phyloP scores from a whole-genome alignment of 1,139 yeast species.

The Suhomyces guaymorum region DNA sequence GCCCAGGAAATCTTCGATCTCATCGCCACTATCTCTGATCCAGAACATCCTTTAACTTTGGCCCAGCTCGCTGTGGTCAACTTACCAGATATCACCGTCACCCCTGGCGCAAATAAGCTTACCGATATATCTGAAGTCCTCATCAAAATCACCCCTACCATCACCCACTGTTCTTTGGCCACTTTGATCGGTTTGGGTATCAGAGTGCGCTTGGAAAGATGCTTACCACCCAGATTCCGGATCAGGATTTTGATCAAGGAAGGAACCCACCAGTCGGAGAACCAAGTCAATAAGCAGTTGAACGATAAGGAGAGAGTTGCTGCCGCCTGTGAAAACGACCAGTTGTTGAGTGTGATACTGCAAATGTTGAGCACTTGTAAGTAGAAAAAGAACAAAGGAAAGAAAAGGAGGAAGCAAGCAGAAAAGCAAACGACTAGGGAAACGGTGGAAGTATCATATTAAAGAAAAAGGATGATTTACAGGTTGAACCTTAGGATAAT shows the following conservation, averaged over 20 bases:
- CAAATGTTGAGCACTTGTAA: slow-evolving; percentile 87
- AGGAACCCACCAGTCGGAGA: slow-evolving; percentile 94
- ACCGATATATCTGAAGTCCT: slow-evolving; percentile 69
- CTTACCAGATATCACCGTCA: slow-evolving; percentile 72
- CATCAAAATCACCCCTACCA: slow-evolving; percentile 92
- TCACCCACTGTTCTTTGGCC: slow-evolving; percentile 95
- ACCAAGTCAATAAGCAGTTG: slow-evolving; percentile 92
- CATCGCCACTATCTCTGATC: slow-evolving; percentile 89
- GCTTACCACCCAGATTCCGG: slow-evolving; percentile 83
- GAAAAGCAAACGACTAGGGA: background rate
- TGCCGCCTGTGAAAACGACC: slow-evolving; percentile 98
- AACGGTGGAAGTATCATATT: no score
- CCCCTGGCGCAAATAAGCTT: slow-evolving; percentile 49
- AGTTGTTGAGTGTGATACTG: slow-evolving; percentile 80
- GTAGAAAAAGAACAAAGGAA: slow-evolving; percentile 15
- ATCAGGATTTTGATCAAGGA: slow-evolving; percentile 78
- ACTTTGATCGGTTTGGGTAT: slow-evolving; percentile 95
- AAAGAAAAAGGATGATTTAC: no score
- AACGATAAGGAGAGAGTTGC: slow-evolving; percentile 98
- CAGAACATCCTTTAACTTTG: slow-evolving; percentile 93
- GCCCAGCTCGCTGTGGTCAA: slow-evolving; percentile 96
- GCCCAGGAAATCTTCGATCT: slow-evolving; percentile 60
- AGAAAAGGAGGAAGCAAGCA: no score
- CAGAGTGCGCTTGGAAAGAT: slow-evolving; percentile 84
- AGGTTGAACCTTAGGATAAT: no score